These are phyloP conservation scores for Pezicula radicicola DNA, from an alignment of 2,329 filamentous ascomycete genomes.

Conservation along the genomic window DNA sequence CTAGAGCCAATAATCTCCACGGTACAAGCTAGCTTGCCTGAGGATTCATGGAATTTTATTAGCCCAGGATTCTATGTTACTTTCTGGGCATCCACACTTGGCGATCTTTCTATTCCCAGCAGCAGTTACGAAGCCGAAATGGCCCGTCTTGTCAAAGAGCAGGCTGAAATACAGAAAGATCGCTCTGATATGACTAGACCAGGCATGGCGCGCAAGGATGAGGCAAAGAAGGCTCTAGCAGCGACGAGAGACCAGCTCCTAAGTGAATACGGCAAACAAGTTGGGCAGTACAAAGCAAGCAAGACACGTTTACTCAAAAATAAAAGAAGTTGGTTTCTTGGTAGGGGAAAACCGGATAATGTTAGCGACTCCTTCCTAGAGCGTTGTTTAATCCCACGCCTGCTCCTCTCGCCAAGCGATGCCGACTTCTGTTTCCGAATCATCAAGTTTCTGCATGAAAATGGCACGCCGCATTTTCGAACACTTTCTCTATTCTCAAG, in stretches of 20 bases:
- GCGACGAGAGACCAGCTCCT: conserved; percentile 67
- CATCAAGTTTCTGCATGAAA: conserved; percentile 82
- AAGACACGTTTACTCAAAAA: conserved; percentile 70
- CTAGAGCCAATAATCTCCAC: conserved; percentile 72
- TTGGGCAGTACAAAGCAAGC: conserved; percentile 64
- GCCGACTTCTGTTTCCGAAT: conserved; percentile 87
- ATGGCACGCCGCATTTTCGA: conserved; percentile 81
- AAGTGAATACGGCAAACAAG: conserved; percentile 70
- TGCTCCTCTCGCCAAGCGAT: conserved; percentile 80
- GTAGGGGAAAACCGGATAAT: conserved; percentile 58
- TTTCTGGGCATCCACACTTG: conserved; percentile 87
- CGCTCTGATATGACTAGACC: conserved; percentile 69
- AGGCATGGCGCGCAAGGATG: conserved; percentile 64
- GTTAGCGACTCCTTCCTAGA: conserved; percentile 79
- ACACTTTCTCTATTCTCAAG: conserved; percentile 80
- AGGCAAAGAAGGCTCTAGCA: conserved; percentile 65
- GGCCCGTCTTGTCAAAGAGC: conserved; percentile 63
- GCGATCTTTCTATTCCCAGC: conserved; percentile 75
- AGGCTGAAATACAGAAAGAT: conserved; percentile 65
- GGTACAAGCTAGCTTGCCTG: conserved; percentile 58
- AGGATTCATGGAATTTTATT: conserved; percentile 65
- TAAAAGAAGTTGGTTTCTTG: conserved; percentile 75
- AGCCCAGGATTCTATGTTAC: conserved; percentile 81
- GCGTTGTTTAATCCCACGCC: conserved; percentile 86
- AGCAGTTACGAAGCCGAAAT: conserved; percentile 77